Base-by-base conservation (phyloP, 495 filamentous ascomycete genomes). In the Parmelia sp. region DNA sequence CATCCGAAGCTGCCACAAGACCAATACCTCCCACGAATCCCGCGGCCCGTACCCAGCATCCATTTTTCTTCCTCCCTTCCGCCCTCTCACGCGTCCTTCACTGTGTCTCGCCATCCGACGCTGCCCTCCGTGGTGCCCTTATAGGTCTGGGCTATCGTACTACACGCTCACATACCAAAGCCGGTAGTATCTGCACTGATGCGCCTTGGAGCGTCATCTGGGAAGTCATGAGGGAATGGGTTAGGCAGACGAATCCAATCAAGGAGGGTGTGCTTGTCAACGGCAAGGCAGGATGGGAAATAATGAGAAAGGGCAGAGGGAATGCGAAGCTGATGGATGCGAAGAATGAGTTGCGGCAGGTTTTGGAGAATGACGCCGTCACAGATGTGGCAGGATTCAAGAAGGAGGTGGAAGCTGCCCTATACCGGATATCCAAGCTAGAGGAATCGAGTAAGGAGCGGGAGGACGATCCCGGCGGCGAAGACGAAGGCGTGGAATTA, bases 191-290 rank as follows among this genome's bases (percentile, higher is more conserved):
- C 66, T 90, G 89, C 73, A 97, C 95, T 0, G 86, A 96, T 74
- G 94, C 94, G 15, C 88, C 90, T 0, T 97, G 92, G 91, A 77
- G 75, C 4, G 83, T 90, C 4, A 81, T 97, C 51, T 97, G 94
- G 94, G 88, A 96, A 66, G 80, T 97, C 37, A 96, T 97, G 86
- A 81, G 89, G 40, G 90, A 95, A 76, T 98, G 93, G 93, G 79
- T 85, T 4, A 80, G 86, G 45, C 92, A 94, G 67, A 88, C 86
- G 63, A 75, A 80, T 0, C 90, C 91, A 0, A 77, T 93, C 55
- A 95, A 88, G 67, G 82, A 86, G 55, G 80, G 78, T 1, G 80
- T 84, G 7, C 73, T 96, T n/a, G 86, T 82, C 63, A 77, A 84
- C 40, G 83, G 83, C 25, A 89, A 77, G n/a, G 74, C 89, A 0